A percentile compares a stretch with the other conserved stretches of the same genome.
Evolutionary conservation across 2,329 filamentous ascomycete species (phyloP).

Genomic region (Cladobotryum mycophilum): DNA sequence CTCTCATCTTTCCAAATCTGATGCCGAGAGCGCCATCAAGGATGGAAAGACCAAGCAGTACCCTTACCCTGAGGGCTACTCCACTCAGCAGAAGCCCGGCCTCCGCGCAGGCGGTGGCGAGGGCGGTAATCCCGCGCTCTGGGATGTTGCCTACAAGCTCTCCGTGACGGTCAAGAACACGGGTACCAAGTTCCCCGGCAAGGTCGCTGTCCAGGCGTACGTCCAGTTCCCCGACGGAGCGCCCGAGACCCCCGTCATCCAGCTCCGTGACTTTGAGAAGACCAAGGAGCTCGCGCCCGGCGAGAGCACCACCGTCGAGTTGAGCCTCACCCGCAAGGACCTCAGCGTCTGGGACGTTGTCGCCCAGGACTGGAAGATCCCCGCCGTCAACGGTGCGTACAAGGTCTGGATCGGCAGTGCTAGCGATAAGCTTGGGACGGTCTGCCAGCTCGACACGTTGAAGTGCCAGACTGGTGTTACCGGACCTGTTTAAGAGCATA

Average conservation of each 20-base stretch:
- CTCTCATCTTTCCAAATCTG: slow-evolving; percentile 50
- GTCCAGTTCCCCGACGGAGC: slow-evolving; percentile 34
- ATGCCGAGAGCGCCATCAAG: slow-evolving; percentile 35
- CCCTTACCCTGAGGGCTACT: slow-evolving; percentile 61
- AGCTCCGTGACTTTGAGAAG: slow-evolving; percentile 71
- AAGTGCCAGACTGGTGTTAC: slow-evolving; percentile 22
- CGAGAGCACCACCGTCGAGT: slow-evolving; percentile 45
- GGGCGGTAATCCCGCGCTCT: slow-evolving; percentile 63
- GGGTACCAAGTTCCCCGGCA: slow-evolving; percentile 37
- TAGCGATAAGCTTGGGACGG: slow-evolving; percentile 27
- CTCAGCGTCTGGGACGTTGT: slow-evolving; percentile 66
- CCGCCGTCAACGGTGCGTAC: slow-evolving; percentile 29
- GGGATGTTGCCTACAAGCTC: slow-evolving; percentile 40
- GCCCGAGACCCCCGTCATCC: slow-evolving; percentile 57
- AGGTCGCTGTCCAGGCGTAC: slow-evolving; percentile 41
- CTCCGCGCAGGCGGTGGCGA: slow-evolving; percentile 61
- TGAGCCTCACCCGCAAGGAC: slow-evolving; percentile 60
- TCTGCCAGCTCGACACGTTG: slow-evolving; percentile 25
- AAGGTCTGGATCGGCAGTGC: slow-evolving; percentile 34
- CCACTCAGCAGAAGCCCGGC: slow-evolving; percentile 35
- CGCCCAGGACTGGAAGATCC: slow-evolving; percentile 61
- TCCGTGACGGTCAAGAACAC: slow-evolving; percentile 47
- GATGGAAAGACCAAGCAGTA: slow-evolving; percentile 38
- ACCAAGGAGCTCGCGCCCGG: slow-evolving; percentile 47
- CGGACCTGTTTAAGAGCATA: slow-evolving; percentile 12